Evolutionary conservation across 306 rosid species (phyloP).

Genomic region (Glycine tomentella): DNA sequence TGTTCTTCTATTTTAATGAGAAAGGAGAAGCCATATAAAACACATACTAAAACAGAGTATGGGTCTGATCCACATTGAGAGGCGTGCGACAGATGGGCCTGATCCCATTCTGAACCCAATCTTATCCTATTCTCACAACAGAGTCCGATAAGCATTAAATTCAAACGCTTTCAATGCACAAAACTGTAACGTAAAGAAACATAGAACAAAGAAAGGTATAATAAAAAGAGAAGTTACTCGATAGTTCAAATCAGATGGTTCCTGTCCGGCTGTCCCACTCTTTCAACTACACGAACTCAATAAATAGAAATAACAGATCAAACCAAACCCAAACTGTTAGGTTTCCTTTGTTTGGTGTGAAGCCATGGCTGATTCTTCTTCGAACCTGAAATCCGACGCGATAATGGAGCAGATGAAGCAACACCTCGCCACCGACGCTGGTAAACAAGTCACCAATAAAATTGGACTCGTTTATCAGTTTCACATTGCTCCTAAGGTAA

Average conservation of each 20-base stretch:
- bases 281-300: background rate
- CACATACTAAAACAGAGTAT: background rate
- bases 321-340: background rate
- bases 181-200: background rate
- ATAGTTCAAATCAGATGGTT: background rate
- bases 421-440: constrained; percentile 77
- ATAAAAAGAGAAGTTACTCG: background rate
- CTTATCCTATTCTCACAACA: background rate
- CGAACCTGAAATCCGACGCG: constrained; percentile 69
- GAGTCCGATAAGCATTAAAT: background rate
- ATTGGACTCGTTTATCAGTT: constrained; percentile 84
- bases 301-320: background rate
- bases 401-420: constrained; percentile 83
- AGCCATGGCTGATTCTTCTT: constrained; percentile 60
- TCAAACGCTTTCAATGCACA: background rate
- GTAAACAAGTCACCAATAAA: constrained; percentile 62
- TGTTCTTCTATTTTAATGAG: too few species aligned
- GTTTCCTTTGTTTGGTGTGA: background rate
- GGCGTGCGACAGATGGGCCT: constrained; percentile 11
- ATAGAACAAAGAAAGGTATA: too few species aligned
- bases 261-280: background rate
- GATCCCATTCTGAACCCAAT: background rate
- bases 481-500: constrained; percentile 87
- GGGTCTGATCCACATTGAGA: background rate
- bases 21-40: background rate